phyloP scores from a whole-genome alignment of 768 basidiomycete genomes.

The Auricularia sp. region DNA sequence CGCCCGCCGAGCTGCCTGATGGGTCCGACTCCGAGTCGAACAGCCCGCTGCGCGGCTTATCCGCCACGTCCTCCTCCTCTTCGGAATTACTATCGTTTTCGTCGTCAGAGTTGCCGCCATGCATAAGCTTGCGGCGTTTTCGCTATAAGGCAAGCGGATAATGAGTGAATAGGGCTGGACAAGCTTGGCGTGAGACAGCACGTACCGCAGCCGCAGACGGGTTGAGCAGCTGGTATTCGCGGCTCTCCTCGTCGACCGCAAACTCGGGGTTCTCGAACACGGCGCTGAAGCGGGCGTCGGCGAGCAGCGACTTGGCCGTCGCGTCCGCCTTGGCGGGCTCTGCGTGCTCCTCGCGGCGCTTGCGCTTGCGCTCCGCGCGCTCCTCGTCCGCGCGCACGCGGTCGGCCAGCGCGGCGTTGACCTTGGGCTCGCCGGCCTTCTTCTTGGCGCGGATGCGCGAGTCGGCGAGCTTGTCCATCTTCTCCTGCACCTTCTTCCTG shows the following conservation, averaged over 20 bases:
- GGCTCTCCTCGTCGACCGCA: slow-evolving; percentile 76
- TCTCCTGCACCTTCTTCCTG: slow-evolving; percentile 75
- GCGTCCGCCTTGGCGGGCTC: slow-evolving; percentile 14
- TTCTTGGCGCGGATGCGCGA: slow-evolving; percentile 82
- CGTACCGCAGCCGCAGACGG: slow-evolving; percentile 65
- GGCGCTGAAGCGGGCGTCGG: slow-evolving; percentile 80
- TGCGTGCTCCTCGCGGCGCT: slow-evolving; percentile 16
- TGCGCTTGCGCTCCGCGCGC: slow-evolving; percentile 21
- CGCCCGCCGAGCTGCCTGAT: slow-evolving; percentile 14
- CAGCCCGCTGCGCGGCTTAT: slow-evolving; percentile 29
- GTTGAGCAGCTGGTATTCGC: slow-evolving; percentile 89
- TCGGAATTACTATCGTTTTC: slow-evolving; percentile 54
- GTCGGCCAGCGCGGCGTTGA: slow-evolving; percentile 81
- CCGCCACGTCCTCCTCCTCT: slow-evolving; percentile 82
- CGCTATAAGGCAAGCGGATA: slow-evolving; percentile 1
- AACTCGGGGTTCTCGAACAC: slow-evolving; percentile 90
- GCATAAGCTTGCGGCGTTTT: background rate
- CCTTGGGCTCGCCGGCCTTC: slow-evolving; percentile 48
- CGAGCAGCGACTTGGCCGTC: slow-evolving; percentile 46
- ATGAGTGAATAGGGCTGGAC: slow-evolving; percentile 1
- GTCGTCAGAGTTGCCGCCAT: slow-evolving; percentile 11
- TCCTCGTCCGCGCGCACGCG: slow-evolving; percentile 47
- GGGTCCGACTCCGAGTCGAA: slow-evolving; percentile 17
- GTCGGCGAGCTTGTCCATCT: slow-evolving; percentile 90
- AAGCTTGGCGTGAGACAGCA: slow-evolving; percentile 20